phyloP scores from a whole-genome alignment of 2,329 filamentous ascomycete genomes.

The Diaporthe vexans region DNA sequence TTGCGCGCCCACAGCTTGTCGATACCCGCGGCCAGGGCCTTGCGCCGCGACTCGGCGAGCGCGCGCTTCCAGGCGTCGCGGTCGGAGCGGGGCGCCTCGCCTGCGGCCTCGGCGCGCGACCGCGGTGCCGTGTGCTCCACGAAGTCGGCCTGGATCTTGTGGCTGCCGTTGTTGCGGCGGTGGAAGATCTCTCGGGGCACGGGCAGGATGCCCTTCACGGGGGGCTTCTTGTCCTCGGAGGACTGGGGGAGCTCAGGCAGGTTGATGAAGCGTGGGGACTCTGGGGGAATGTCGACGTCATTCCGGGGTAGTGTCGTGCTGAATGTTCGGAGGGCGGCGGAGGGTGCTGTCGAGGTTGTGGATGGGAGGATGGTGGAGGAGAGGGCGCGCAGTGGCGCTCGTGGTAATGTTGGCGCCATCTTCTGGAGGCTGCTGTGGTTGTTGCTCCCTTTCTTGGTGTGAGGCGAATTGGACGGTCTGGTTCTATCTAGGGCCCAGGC shows the following conservation, averaged over 20 bases:
- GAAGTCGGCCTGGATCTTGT: constrained; percentile 75
- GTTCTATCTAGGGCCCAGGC: not conserved
- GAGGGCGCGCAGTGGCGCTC: constrained; percentile 45
- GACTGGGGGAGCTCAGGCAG: constrained; percentile 84
- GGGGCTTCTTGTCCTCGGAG: constrained; percentile 60
- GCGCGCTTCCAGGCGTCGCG: constrained; percentile 75
- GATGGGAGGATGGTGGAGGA: constrained; percentile 39
- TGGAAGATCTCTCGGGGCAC: constrained; percentile 86
- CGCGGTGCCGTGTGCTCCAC: constrained; percentile 70
- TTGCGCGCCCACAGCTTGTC: constrained; percentile 78
- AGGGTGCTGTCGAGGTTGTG: constrained; percentile 1
- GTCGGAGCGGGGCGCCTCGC: constrained; percentile 53
- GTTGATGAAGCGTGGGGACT: constrained; percentile 90
- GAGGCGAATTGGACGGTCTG: not conserved
- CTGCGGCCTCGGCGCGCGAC: constrained; percentile 59
- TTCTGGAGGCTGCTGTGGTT: constrained; percentile 5
- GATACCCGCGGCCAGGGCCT: constrained; percentile 80
- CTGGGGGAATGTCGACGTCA: constrained; percentile 75
- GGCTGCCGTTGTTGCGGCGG: constrained; percentile 61
- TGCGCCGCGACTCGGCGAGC: constrained; percentile 79
- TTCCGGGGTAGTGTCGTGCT: constrained; percentile 49
- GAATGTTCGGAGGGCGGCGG: constrained; percentile 41
- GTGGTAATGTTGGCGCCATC: constrained; percentile 48
- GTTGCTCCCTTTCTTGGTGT: not conserved
- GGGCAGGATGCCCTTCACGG: constrained; percentile 84